Evolutionary conservation across 1,284 basidiomycete species (phyloP).

Genomic region (Trichosporon asahii): DNA sequence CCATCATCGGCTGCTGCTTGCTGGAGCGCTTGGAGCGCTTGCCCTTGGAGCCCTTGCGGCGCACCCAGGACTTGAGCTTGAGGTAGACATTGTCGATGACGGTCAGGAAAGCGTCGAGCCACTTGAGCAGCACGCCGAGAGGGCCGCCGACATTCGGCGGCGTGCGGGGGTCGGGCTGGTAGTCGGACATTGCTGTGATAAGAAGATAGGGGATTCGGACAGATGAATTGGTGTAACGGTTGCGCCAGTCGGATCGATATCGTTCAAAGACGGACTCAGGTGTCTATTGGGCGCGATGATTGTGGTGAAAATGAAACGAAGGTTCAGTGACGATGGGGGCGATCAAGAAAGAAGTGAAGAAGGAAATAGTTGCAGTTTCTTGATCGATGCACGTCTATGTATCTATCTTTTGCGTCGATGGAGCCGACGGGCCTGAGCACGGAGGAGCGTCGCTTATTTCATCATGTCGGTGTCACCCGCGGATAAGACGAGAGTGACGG

Average conservation of each 20-base stretch:
- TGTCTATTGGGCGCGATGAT: background rate
- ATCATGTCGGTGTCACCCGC: slow-evolving; percentile 1
- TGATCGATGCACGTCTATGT: background rate
- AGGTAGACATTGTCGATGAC: slow-evolving; percentile 8
- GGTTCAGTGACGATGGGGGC: background rate
- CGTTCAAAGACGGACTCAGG: background rate
- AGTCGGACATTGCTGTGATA: background rate
- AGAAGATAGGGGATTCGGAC: background rate
- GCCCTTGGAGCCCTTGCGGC: background rate
- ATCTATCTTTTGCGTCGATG: background rate
- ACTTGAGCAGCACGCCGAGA: slow-evolving; percentile 5
- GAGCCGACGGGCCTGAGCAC: background rate
- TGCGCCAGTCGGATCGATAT: background rate
- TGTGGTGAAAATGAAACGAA: background rate
- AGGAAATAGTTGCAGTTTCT: background rate
- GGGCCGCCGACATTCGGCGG: slow-evolving; percentile 1
- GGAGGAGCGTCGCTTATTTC: background rate
- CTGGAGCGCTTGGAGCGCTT: background rate
- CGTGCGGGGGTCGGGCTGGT: slow-evolving; percentile 1
- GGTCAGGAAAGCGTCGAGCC: slow-evolving; percentile 5
- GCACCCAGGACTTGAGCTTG: background rate
- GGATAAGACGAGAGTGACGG: background rate
- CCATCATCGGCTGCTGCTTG: slow-evolving; percentile 5
- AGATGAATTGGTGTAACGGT: too few species aligned
- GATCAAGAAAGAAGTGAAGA: background rate